Conservation (phyloP, 352 stramenopile genomes). For the Phytopythium chamaehyphon region DNA sequence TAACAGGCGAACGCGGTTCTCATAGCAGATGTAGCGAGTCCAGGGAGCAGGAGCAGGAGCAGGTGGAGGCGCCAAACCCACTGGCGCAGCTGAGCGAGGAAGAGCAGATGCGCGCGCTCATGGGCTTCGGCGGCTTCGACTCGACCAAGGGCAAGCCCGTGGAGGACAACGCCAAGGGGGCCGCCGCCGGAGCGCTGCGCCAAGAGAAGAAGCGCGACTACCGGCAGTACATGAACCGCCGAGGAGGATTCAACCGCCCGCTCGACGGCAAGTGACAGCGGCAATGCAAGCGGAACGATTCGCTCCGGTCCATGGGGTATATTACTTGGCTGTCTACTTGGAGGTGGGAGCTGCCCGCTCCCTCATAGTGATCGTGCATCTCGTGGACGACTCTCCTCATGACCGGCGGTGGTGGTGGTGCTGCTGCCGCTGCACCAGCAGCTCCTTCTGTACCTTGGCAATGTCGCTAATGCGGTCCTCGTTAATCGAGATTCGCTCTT, state of each 20-base stretch:
- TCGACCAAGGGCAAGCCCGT: constrained; percentile 92
- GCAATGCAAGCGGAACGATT: neutral
- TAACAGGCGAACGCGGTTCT: neutral
- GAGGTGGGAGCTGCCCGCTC: neutral
- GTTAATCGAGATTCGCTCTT: constrained; percentile 81
- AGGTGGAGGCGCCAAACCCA: constrained; percentile 12
- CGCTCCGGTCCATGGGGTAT: neutral
- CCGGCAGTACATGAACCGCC: constrained; percentile 97
- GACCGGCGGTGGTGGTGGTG: constrained; percentile 12
- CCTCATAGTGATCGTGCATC: neutral
- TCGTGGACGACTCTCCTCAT: constrained; percentile 5
- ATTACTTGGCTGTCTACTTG: neutral
- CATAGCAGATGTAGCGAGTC: too few species aligned
- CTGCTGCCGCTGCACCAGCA: constrained; percentile 45
- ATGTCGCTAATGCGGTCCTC: constrained; percentile 77
- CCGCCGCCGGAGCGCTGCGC: constrained; percentile 72
- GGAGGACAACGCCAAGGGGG: constrained; percentile 87
- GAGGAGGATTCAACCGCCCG: constrained; percentile 93
- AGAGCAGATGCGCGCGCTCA: constrained; percentile 35
- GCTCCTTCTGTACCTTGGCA: constrained; percentile 50
- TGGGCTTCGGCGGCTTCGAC: constrained; percentile 72
- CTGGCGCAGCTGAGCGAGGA: constrained; percentile 35
- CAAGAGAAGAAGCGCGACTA: constrained; percentile 94
- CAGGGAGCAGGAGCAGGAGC: constrained; percentile 10
- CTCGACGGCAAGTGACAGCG: constrained; percentile 68